A percentile compares a stretch with the other conserved stretches of the same genome.
Evolutionary conservation across 495 filamentous ascomycete genomes (phyloP).

Genomic region (Aspergillus asperescens): DNA sequence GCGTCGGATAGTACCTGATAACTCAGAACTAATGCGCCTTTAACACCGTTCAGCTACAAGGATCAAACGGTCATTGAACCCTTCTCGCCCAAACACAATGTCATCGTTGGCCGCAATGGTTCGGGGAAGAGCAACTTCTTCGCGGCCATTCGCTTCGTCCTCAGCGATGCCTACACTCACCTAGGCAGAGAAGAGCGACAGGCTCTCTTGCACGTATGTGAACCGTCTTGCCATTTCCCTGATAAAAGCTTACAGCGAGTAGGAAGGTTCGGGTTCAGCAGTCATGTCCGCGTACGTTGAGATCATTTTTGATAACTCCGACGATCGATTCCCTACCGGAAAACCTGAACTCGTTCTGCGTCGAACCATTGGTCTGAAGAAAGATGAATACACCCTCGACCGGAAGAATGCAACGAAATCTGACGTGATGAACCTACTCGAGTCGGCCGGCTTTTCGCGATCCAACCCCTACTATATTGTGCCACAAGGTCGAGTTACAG

Average conservation of each 20-base stretch:
- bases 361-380: conserved; percentile 93
- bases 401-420: conserved; percentile 91
- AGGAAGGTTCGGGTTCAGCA: conserved; percentile 92
- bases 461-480: conserved; percentile 99
- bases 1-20: no score
- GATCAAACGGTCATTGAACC: conserved; percentile 98
- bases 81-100: conserved; percentile 96
- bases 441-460: conserved; percentile 92
- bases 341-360: conserved; percentile 84
- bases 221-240: neutral
- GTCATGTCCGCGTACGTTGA: conserved; percentile 99
- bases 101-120: conserved; percentile 98
- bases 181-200: conserved; percentile 95
- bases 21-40: neutral
- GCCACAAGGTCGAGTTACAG: conserved; percentile 91
- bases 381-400: conserved; percentile 97
- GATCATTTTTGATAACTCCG: conserved; percentile 96
- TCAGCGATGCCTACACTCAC: conserved; percentile 95
- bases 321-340: conserved; percentile 92
- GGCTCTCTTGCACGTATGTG: conserved; percentile 74
- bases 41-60: conserved; percentile 69
- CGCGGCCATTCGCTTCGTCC: conserved; percentile 95
- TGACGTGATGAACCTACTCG: conserved; percentile 92
- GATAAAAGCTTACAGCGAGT: conserved; percentile 20
- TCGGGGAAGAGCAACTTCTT: conserved; percentile 99